A percentile compares a stretch with the other conserved stretches of the same genome.
phyloP scores from a whole-genome alignment of 2,329 filamentous ascomycete genomes.

The Penicillium sp. region DNA sequence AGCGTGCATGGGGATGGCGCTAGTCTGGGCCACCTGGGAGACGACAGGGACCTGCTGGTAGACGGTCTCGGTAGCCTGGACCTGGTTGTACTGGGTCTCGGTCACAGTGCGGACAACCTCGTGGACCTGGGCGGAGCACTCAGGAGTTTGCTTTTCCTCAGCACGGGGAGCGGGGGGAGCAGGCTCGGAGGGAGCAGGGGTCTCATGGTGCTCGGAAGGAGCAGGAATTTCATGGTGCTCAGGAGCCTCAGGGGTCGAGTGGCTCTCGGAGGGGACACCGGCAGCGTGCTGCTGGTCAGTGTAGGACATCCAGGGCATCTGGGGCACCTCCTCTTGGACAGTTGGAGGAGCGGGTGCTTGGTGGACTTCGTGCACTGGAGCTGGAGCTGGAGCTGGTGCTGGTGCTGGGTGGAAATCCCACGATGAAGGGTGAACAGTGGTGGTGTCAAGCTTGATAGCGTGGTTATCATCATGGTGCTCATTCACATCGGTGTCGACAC shows the following conservation, averaged over 20 bases:
- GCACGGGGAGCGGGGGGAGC: conserved; percentile 2
- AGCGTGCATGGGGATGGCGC: neutral
- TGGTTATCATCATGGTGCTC: conserved; percentile 27
- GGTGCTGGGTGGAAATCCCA: neutral
- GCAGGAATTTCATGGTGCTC: neutral
- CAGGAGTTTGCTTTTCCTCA: neutral
- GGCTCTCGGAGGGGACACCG: neutral
- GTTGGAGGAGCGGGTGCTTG: conserved; percentile 1
- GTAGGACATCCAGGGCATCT: conserved; percentile 11
- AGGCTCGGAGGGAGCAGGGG: neutral
- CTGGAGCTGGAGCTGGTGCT: neutral
- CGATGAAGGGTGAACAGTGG: conserved; percentile 13
- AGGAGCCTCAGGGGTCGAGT: neutral
- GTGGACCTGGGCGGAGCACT: conserved; percentile 19
- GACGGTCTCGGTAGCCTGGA: conserved; percentile 17
- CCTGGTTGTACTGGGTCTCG: conserved; percentile 21
- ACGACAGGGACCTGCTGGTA: conserved; percentile 3
- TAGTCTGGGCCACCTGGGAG: conserved; percentile 6
- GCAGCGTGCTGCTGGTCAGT: conserved; percentile 1
- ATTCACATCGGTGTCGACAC: conserved; percentile 11
- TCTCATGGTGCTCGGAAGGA: neutral
- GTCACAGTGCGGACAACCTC: conserved; percentile 31
- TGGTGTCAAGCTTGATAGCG: conserved; percentile 18
- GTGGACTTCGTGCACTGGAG: neutral
- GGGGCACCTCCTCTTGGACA: too few species aligned